phyloP scores from a whole-genome alignment of 1,284 basidiomycete genomes.

The Pseudozyma pruni region DNA sequence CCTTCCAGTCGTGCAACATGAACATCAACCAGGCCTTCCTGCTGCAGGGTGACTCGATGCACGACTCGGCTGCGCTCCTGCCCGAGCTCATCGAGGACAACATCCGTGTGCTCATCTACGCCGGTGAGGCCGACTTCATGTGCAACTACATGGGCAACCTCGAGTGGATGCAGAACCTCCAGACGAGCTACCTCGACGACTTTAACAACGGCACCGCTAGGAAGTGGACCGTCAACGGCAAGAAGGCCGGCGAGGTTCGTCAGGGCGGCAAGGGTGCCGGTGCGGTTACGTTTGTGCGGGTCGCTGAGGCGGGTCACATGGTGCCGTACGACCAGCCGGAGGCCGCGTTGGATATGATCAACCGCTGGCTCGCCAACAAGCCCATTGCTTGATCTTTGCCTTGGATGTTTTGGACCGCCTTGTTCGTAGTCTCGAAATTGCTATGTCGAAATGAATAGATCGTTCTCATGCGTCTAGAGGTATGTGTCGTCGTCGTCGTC shows the following conservation, averaged over 20 bases:
- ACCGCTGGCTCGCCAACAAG: conserved; percentile 72
- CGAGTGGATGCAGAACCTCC: conserved; percentile 59
- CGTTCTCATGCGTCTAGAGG: too few species aligned
- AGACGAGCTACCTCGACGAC: conserved; percentile 56
- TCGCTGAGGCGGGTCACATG: conserved; percentile 64
- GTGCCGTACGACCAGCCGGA: conserved; percentile 81
- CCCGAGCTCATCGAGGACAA: conserved; percentile 80
- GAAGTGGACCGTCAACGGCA: conserved; percentile 49
- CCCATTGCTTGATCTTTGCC: conserved; percentile 25
- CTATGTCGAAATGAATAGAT: too few species aligned
- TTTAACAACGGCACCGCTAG: conserved; percentile 53
- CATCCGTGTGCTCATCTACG: conserved; percentile 81
- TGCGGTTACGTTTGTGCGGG: conserved; percentile 52
- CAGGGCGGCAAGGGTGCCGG: conserved; percentile 63
- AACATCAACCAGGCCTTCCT: conserved; percentile 77
- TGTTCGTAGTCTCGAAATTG: too few species aligned
- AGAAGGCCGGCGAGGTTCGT: conserved; percentile 54
- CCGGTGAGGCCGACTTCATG: conserved; percentile 84
- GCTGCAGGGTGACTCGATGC: conserved; percentile 80
- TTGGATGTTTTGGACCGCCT: too few species aligned
- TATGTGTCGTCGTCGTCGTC: too few species aligned
- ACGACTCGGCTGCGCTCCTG: conserved; percentile 79
- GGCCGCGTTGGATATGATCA: conserved; percentile 75
- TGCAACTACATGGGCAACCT: conserved; percentile 66
- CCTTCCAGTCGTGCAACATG: conserved; percentile 73